These are phyloP conservation scores for Fusarium nygamai DNA, from an alignment of 2,329 filamentous ascomycete species.

Conservation along the genomic window DNA sequence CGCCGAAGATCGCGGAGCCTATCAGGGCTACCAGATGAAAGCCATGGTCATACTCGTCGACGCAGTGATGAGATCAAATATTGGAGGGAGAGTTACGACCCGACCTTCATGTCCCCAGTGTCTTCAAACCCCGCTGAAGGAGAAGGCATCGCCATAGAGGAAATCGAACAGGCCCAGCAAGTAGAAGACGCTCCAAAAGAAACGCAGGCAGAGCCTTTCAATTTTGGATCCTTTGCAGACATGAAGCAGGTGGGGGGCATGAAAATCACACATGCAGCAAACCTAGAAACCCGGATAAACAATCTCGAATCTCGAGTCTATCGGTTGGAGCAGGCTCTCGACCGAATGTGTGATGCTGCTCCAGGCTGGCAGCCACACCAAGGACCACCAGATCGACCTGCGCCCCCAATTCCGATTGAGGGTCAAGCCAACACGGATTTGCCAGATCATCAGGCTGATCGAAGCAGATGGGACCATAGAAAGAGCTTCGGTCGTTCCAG, in stretches of 20 bases:
- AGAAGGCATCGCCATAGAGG: constrained; percentile 45
- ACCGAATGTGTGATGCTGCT: constrained; percentile 59
- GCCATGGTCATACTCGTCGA: constrained; percentile 53
- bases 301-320: constrained; percentile 62
- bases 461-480: not conserved
- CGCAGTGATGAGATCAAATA: constrained; percentile 72
- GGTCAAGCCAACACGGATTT: constrained; percentile 15
- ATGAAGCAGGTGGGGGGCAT: constrained; percentile 61
- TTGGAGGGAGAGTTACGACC: constrained; percentile 70
- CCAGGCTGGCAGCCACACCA: constrained; percentile 52
- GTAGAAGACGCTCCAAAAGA: constrained; percentile 46
- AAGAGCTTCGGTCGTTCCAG: constrained; percentile 35
- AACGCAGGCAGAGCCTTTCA: constrained; percentile 62
- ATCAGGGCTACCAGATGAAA: constrained; percentile 59
- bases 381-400: constrained; percentile 41
- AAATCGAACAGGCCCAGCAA: constrained; percentile 47
- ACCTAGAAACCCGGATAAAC: constrained; percentile 63
- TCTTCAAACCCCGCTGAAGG: constrained; percentile 57
- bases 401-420: constrained; percentile 37
- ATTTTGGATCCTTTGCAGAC: constrained; percentile 60
- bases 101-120: constrained; percentile 60
- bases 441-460: not conserved
- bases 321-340: constrained; percentile 63
- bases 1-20: constrained; percentile 69
- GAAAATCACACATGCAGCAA: constrained; percentile 67